Conservation (phyloP, 2,329 filamentous ascomycete species). For the Juglanconis juglandina region DNA sequence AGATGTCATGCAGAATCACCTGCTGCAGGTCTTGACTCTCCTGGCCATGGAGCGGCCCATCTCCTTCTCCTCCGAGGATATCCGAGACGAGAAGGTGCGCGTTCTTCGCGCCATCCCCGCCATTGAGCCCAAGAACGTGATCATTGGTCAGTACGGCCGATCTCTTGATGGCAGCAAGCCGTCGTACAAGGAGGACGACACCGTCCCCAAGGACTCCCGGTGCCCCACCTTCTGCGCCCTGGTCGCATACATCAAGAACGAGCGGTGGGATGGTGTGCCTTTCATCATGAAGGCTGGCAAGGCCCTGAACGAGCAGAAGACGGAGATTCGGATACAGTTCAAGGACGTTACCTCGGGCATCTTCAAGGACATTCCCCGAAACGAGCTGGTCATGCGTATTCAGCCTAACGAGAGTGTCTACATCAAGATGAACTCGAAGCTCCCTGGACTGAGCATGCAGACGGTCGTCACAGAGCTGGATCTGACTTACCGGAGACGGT, state of each 20-base stretch:
- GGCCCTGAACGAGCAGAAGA: conserved; percentile 99
- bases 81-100: conserved; percentile 97
- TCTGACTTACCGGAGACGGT: conserved; percentile 93
- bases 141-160: conserved; percentile 97
- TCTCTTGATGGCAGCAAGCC: conserved; percentile 96
- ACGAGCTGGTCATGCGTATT: conserved; percentile 98
- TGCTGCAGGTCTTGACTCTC: conserved; percentile 92
- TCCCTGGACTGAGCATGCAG: conserved; percentile 98
- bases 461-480: conserved; percentile 98
- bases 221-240: conserved; percentile 98
- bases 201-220: conserved; percentile 92
- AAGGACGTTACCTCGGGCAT: conserved; percentile 99
- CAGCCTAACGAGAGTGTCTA: conserved; percentile 99
- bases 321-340: conserved; percentile 98
- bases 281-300: conserved; percentile 99
- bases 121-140: conserved; percentile 99
- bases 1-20: conserved; percentile 99
- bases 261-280: conserved; percentile 97
- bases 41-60: conserved; percentile 98
- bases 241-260: conserved; percentile 98
- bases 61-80: conserved; percentile 96
- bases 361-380: conserved; percentile 99
- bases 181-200: conserved; percentile 97
- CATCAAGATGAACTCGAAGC: conserved; percentile 99
- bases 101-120: conserved; percentile 89